Percentiles rank a stretch among this genome's conserved stretches.
Evolutionary conservation across 768 basidiomycete genomes (phyloP).

Genomic region (Leccinum uliginosum): DNA sequence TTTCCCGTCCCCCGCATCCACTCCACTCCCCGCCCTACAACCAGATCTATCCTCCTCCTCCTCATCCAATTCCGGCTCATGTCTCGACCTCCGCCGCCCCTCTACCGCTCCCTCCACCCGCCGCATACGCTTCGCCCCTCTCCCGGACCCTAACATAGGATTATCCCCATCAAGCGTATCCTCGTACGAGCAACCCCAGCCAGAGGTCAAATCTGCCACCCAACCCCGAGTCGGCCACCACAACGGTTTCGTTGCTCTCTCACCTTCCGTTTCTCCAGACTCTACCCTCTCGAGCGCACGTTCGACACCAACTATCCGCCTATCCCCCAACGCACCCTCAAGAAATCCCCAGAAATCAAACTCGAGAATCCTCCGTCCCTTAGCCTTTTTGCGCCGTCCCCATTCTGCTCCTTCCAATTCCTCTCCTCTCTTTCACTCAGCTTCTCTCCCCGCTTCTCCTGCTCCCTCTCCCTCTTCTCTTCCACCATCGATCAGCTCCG

Average conservation of each 20-base stretch:
- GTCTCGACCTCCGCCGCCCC: slow-evolving; percentile 10
- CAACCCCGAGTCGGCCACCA: slow-evolving; percentile 2
- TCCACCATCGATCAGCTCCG: slow-evolving; percentile 8
- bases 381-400: slow-evolving; percentile 19
- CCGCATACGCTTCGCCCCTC: slow-evolving; percentile 76
- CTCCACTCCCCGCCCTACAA: slow-evolving; percentile 12
- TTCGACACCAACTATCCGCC: slow-evolving; percentile 21
- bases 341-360: slow-evolving; percentile 5
- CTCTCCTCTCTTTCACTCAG: slow-evolving; percentile 5
- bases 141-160: slow-evolving; percentile 69
- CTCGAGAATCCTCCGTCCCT: slow-evolving; percentile 19
- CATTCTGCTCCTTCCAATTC: slow-evolving; percentile 7
- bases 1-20: slow-evolving; percentile 8
- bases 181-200: slow-evolving; percentile 32
- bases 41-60: slow-evolving; percentile 14
- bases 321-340: background rate
- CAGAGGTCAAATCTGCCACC: slow-evolving; percentile 6
- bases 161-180: slow-evolving; percentile 5
- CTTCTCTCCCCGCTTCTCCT: slow-evolving; percentile 13
- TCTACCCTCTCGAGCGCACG: slow-evolving; percentile 17
- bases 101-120: slow-evolving; percentile 15
- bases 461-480: slow-evolving; percentile 15
- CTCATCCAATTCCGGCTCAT: slow-evolving; percentile 19
- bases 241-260: slow-evolving; percentile 9
- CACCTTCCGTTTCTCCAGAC: slow-evolving; percentile 20